A percentile compares a stretch with the other conserved stretches of the same genome.
Conservation (phyloP, 768 basidiomycete genomes). For the Xerocomellus dryophilus region DNA sequence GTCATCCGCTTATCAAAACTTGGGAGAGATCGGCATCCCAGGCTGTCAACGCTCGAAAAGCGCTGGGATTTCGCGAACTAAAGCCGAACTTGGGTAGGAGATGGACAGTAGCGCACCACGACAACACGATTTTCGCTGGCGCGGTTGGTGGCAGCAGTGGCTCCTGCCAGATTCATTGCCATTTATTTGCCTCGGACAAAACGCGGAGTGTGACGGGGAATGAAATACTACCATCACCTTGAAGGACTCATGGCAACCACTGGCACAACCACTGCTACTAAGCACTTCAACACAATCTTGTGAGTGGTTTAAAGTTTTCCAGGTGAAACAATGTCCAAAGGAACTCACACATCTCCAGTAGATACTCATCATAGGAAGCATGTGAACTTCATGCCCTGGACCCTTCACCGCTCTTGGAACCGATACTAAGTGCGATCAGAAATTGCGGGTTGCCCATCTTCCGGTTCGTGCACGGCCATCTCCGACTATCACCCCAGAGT, state of each 20-base stretch:
- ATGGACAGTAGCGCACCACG: too few species aligned
- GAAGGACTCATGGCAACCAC: too few species aligned
- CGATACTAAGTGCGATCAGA: too few species aligned
- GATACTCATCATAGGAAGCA: too few species aligned
- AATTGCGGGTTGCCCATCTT: too few species aligned
- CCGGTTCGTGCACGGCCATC: not conserved
- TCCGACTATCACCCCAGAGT: not conserved
- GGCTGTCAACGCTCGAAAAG: not conserved
- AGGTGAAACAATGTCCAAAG: not conserved
- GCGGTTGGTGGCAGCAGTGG: too few species aligned
- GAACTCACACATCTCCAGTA: not conserved
- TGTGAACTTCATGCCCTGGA: not conserved
- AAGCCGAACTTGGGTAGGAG: too few species aligned
- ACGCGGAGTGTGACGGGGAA: not conserved
- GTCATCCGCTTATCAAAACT: not conserved
- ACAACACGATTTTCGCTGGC: not conserved
- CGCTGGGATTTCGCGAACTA: not conserved
- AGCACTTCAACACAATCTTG: not conserved
- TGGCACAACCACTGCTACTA: not conserved
- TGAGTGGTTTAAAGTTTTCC: not conserved
- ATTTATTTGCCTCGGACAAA: not conserved
- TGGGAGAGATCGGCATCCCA: not conserved
- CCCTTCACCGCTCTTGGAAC: not conserved
- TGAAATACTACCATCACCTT: not conserved
- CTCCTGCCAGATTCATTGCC: not conserved